A percentile compares a stretch with the other conserved stretches of the same genome.
Conservation (phyloP, 805 yeast species). For the Lipomyces kockii region DNA sequence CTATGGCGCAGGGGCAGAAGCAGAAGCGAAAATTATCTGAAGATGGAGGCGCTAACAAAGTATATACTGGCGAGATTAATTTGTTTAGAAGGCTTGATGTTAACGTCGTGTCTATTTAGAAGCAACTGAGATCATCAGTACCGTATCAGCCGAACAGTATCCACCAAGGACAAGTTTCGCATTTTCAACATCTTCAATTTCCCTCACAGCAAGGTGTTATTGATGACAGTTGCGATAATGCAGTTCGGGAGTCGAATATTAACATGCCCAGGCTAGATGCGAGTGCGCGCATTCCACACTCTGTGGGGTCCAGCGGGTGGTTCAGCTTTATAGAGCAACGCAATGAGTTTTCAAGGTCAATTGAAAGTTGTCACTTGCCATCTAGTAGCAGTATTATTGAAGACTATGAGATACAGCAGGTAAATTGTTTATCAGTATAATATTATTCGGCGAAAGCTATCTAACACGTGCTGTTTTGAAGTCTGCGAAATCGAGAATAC, state of each 20-base stretch:
- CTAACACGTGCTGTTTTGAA: background rate
- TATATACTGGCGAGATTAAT: background rate
- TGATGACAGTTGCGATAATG: background rate
- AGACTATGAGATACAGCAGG: background rate
- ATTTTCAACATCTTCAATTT: background rate
- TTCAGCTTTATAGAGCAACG: background rate
- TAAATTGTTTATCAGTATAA: background rate
- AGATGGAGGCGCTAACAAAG: conserved; percentile 1
- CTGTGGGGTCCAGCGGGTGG: background rate
- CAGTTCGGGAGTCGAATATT: background rate
- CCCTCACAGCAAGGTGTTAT: background rate
- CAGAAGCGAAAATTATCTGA: conserved; percentile 12
- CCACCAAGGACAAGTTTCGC: background rate
- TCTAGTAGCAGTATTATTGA: background rate
- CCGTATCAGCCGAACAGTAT: background rate
- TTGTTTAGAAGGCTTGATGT: background rate
- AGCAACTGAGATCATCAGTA: background rate
- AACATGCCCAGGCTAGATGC: background rate
- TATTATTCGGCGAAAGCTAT: background rate
- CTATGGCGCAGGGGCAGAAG: conserved; percentile 12
- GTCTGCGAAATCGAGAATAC: background rate
- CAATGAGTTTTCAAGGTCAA: background rate
- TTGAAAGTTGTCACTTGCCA: background rate
- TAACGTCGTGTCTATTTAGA: background rate
- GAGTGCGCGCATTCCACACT: background rate